phyloP scores from a whole-genome alignment of 2,329 filamentous ascomycete genomes.

The Sporothrix euskadiensis region DNA sequence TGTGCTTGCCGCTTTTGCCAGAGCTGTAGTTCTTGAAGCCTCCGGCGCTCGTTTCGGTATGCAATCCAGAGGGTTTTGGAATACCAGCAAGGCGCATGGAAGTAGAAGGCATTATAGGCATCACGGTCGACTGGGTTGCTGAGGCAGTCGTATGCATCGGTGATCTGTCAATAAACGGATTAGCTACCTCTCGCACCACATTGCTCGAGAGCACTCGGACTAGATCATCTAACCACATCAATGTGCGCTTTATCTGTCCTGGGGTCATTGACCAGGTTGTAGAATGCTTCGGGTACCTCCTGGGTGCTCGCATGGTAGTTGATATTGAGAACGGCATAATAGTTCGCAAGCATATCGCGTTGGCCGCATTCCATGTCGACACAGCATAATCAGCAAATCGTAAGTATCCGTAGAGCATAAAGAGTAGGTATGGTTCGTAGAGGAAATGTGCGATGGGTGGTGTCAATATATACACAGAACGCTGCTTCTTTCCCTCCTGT shows the following conservation, averaged over 20 bases:
- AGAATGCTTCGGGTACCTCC: background rate
- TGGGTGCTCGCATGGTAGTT: background rate
- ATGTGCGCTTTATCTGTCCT: background rate
- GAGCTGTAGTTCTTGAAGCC: constrained; percentile 8
- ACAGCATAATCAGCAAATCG: too few relatives aligned
- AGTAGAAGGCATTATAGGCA: constrained; percentile 25
- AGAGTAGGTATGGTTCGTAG: background rate
- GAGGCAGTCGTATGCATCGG: constrained; percentile 23
- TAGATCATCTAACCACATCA: background rate
- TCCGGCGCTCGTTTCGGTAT: constrained; percentile 22
- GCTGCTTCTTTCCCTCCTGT: background rate
- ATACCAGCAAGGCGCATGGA: constrained; percentile 25
- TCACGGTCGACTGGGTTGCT: constrained; percentile 20
- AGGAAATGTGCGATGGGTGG: background rate
- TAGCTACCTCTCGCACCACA: background rate
- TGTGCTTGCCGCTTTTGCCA: background rate
- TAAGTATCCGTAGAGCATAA: background rate
- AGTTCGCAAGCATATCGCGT: constrained; percentile 14
- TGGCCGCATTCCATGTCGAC: background rate
- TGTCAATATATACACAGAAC: background rate
- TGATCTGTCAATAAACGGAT: background rate
- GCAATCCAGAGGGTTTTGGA: constrained; percentile 11
- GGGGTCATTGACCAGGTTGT: background rate
- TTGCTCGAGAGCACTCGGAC: background rate
- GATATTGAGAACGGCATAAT: constrained; percentile 21